A percentile compares a stretch with the other conserved stretches of the same genome.
These are phyloP conservation scores for Byssothecium circinans DNA, from an alignment of 2,329 filamentous ascomycete genomes.

Conservation along the genomic window DNA sequence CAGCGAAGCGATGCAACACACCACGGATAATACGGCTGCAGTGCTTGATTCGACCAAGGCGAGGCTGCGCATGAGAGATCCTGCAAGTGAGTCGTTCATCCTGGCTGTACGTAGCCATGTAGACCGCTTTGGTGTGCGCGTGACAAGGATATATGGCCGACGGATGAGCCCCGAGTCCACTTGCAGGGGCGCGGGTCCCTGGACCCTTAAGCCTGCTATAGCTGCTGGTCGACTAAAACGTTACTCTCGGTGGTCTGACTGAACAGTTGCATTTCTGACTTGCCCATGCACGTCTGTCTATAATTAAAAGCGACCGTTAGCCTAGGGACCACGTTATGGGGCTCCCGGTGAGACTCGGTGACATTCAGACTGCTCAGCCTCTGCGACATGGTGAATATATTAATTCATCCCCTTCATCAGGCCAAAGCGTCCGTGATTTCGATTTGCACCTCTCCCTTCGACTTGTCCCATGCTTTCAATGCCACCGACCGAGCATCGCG, in stretches of 20 bases:
- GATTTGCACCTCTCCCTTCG: slow-evolving; percentile 63
- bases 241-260: no score
- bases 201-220: not conserved
- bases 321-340: not conserved
- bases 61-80: slow-evolving; percentile 23
- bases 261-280: not conserved
- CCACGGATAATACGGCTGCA: slow-evolving; percentile 19
- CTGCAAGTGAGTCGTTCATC: not conserved
- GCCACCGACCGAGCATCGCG: slow-evolving; percentile 74
- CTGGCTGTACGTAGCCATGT: not conserved
- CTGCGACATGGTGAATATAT: slow-evolving; percentile 4
- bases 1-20: slow-evolving; percentile 40
- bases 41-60: slow-evolving; percentile 17
- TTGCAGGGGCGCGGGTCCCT: not conserved
- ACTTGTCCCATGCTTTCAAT: slow-evolving; percentile 58
- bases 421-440: slow-evolving; percentile 66
- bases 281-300: slow-evolving; percentile 3
- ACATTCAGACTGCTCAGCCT: slow-evolving; percentile 3
- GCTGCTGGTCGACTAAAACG: not conserved
- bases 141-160: slow-evolving; percentile 18
- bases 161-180: slow-evolving; percentile 18
- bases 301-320: slow-evolving; percentile 15
- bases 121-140: not conserved
- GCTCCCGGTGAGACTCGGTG: not conserved
- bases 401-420: slow-evolving; percentile 16